Evolutionary conservation across 495 filamentous ascomycete species (phyloP), one percentile per base, ranked within the genome.

Genomic region (Echria macrotheca): DNA sequence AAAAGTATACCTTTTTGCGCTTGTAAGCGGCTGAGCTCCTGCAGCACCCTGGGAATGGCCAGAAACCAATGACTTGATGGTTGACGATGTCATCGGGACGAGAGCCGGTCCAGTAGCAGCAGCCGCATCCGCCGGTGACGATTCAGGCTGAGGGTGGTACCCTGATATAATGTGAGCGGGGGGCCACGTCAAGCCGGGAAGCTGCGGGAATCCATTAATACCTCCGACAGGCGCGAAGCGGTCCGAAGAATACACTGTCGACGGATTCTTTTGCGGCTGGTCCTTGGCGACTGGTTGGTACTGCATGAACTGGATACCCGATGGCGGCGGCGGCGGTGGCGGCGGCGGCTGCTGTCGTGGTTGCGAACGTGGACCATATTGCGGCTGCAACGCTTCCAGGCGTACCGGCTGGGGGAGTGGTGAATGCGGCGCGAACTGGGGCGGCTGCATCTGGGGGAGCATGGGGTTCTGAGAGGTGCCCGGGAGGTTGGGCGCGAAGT

Each of bases 1-100:
- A 52, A 77, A 80, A 11, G 61, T 57, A 55, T 79, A 80, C 57
- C 72, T 75, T 46, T 72, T 66, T 21, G 56, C 56, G 50, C 50
- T 44, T 11, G 43, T 24, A 24, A 52, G 52, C 28, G 53, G 55
- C 44, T 61, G 58, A 38, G 40, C 48, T 31, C 49, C 50, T 24
- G 58, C 36, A 19, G 24, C 36, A 44, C 47, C 50, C 42, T 55
- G 43, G 38, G 48, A 46, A 24, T 40, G 43, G 32, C 44, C 53
- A 46, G 38, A 43, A 52, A 44, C 64, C 55, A 35, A 45, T 54
- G 56, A 56, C 53, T 47, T 59, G 53, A 64, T 29, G 12, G 43
- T 36, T 19, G 64, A 58, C 47, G 57, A 58, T 10, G 63, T 66
- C 60, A 60, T 68, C 12, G 58, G 53, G 22, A 19, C 21, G 21